Evolutionary conservation across 352 stramenopile genomes (phyloP), one percentile per base, ranked within the genome.

Genomic region (Pythium pyrilobum): DNA sequence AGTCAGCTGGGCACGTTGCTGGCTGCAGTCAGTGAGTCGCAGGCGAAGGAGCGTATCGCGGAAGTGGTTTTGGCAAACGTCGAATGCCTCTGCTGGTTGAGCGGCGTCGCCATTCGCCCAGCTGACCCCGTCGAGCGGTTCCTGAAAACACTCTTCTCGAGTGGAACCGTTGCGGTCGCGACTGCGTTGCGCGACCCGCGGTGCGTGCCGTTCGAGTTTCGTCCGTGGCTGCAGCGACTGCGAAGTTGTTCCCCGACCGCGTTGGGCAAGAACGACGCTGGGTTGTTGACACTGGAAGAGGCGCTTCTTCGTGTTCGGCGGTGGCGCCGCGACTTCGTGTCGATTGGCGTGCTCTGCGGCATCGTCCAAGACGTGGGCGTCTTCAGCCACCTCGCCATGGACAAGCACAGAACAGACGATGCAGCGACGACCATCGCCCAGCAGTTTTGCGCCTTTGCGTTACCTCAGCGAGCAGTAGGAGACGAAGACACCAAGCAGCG

Each of bases 391-490:
- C 15, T 47, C 20, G 20, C 18, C 11, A 9, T 16, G 13, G 24
- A 37, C 5, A 33, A 49, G 2, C n/a, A 42, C 24, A 33, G 5
- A 43, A 8, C 18, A 11, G 25, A 21, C 9, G n/a, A 2, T 18
- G 24, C 12, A n/a, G 18, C 28, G 2, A 23, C 28, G 2, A 5
- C 37, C 12, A 52, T 61, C 21, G 29, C 27, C 5, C 58, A 66
- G 24, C 51, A 66, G 25, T 66, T 66, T 28, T 32, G 11, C 23
- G 20, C 51, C 10, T 66, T 66, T 34, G 58, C 40, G 4, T 21
- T 66, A 0, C 16, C 40, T 8, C 40, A 31, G 23, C 41, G 41
- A 21, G 6, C 4, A 4, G 20, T 32, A 15, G 2, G 4, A 37
- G 8, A 13, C 15, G n/a, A 25, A 40, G 24, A 11, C 23, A 4